phyloP scores from a whole-genome alignment of 768 basidiomycete genomes.

The Tulasnella sp. region DNA sequence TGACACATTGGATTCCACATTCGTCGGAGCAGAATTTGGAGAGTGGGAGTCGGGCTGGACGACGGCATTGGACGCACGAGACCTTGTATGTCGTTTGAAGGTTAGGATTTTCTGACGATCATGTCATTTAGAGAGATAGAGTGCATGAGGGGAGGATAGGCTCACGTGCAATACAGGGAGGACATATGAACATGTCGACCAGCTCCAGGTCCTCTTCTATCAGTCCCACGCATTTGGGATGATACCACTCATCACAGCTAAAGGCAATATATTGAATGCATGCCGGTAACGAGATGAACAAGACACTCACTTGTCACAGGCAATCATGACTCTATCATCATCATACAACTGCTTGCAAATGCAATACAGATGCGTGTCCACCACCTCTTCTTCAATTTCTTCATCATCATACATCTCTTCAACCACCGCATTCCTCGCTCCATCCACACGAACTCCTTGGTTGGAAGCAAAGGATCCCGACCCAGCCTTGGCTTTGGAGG shows the following conservation, averaged over 20 bases:
- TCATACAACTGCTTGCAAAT: conserved; percentile 80
- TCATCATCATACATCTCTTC: conserved; percentile 42
- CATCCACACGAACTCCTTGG: conserved; percentile 13
- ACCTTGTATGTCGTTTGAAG: conserved; percentile 64
- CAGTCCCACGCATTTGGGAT: conserved; percentile 73
- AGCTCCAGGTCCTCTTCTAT: conserved; percentile 71
- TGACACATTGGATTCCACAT: conserved; percentile 43
- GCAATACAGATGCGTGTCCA: conserved; percentile 69
- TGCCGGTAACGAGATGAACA: background rate
- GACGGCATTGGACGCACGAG: conserved; percentile 51
- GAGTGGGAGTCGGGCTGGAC: conserved; percentile 63
- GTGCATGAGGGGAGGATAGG: conserved; percentile 17
- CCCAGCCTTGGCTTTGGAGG: background rate
- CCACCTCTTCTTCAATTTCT: conserved; percentile 28
- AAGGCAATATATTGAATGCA: background rate
- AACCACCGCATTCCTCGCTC: conserved; percentile 9
- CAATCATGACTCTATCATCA: conserved; percentile 82
- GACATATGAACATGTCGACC: conserved; percentile 87
- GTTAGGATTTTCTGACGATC: conserved; percentile 39
- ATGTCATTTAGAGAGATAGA: conserved; percentile 7
- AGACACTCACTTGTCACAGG: conserved; percentile 65
- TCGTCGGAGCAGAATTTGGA: conserved; percentile 89
- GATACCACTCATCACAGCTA: conserved; percentile 94
- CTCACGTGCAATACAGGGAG: conserved; percentile 62
- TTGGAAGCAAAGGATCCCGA: conserved; percentile 11